Base-by-base conservation (phyloP, 345 rosid genomes). In the Trapa bicornis region DNA sequence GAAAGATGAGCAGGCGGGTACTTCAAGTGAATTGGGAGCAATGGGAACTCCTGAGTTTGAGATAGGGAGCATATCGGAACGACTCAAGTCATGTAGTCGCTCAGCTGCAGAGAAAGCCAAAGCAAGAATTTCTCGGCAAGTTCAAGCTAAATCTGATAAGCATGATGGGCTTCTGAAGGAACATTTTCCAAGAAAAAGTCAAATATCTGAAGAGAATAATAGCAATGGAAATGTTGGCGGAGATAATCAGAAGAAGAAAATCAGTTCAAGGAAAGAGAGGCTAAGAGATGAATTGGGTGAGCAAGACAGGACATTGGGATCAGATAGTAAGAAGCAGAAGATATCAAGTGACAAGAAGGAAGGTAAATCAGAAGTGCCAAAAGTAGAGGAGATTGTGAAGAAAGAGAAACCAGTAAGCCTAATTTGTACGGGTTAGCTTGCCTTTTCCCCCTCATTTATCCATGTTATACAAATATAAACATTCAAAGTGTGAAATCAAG, bases 361-460 rank as follows among this genome's bases (percentile, higher is more conserved):
- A 69, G 64, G 45, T 37, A 61, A 62, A 41, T 13, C 14, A 16
- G 57, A n/a, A 69, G 29, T 64, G 48, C 35, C 43, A 69, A 69
- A 76, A 62, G 37, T 56, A 67, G 61, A 58, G 41, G 73, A 69
- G 68, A 36, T 6, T 54, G 62, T 13, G 54, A 67, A 74, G 67
- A 75, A 71, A 39, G 37, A 66, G 22, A 68, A 68, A 36, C 72
- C 64, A 37, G 45, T 67, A 53, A 63, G 54, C 29, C 60, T 45
- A 66, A 17, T 35, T n/a, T 17, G 60, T 54, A 12, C 33, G 60
- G 60, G 60, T 54, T 54, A n/a, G 60, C 60, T n/a, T 22, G 29
- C 60, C 9, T 54, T n/a, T n/a, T n/a, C 22, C 22, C 5, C 33
- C 22, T 54, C 60, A 1, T 54, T 22, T 11, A 9, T 58, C 38